These are phyloP conservation scores for Ceratobasidium sp. DNA, from an alignment of 1,284 basidiomycete genomes.

Conservation along the genomic window DNA sequence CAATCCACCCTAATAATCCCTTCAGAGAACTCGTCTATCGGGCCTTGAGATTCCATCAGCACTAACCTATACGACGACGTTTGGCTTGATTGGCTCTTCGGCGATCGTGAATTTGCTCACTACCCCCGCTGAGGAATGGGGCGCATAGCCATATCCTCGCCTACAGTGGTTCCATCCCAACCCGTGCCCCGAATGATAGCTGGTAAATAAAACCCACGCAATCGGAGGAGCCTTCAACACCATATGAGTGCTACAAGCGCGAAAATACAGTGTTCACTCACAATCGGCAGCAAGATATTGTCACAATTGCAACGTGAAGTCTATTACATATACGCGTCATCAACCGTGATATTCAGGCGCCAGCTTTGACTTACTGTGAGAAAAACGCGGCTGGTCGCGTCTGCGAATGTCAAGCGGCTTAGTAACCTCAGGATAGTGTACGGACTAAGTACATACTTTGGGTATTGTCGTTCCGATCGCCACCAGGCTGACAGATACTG, in stretches of 20 bases:
- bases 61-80: no score
- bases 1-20: no score
- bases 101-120: no score
- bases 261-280: neutral
- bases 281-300: conserved; percentile 31
- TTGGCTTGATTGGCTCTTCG: no score
- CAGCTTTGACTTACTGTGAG: conserved; percentile 15
- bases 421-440: neutral
- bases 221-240: conserved; percentile 28
- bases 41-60: no score
- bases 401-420: neutral
- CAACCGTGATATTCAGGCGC: no score
- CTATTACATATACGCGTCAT: neutral
- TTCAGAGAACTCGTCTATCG: no score
- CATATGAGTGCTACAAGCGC: neutral
- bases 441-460: neutral
- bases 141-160: no score
- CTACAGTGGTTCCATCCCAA: no score
- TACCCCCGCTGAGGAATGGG: no score
- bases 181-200: no score
- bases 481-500: conserved; percentile 29
- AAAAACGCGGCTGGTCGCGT: conserved; percentile 35
- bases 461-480: conserved; percentile 25
- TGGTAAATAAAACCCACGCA: conserved; percentile 40
- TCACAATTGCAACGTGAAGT: conserved; percentile 22